Evolutionary conservation across 2,329 filamentous ascomycete species (phyloP).

Genomic region (Aspergillus piperis): DNA sequence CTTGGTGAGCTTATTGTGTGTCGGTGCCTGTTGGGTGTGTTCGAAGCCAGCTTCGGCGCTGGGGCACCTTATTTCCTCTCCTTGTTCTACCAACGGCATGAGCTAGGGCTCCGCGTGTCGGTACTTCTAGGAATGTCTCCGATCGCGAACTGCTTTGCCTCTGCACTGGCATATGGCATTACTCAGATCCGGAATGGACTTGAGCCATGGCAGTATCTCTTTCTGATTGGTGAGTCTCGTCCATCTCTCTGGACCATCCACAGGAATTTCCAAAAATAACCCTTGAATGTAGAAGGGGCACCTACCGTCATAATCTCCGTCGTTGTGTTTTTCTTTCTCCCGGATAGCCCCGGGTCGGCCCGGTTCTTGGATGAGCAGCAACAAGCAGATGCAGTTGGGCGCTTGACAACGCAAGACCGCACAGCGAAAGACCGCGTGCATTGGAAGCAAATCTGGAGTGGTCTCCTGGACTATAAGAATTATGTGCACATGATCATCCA

Average conservation of each 20-base stretch:
- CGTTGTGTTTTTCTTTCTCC: conserved; percentile 47
- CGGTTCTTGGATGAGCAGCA: conserved; percentile 47
- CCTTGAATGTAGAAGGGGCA: conserved; percentile 32
- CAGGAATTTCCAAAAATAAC: too few relatives aligned
- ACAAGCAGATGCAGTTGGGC: conserved; percentile 53
- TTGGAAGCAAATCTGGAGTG: conserved; percentile 38
- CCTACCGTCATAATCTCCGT: conserved; percentile 46
- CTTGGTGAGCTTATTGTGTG: conserved; percentile 25
- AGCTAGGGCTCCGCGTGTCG: conserved; percentile 51
- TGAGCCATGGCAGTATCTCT: conserved; percentile 47
- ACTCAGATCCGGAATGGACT: conserved; percentile 27
- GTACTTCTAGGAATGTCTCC: conserved; percentile 47
- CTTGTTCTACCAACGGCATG: conserved; percentile 54
- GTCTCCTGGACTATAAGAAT: conserved; percentile 41
- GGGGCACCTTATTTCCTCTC: conserved; percentile 40
- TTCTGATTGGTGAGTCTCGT: conserved; percentile 42
- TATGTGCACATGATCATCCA: conserved; percentile 41
- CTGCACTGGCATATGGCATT: conserved; percentile 44
- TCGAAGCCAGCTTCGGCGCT: conserved; percentile 25
- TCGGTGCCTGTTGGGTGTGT: conserved; percentile 25
- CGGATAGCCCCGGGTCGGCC: conserved; percentile 48
- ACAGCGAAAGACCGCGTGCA: conserved; percentile 30
- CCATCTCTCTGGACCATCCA: too few relatives aligned
- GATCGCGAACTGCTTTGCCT: conserved; percentile 42
- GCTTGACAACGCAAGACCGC: conserved; percentile 36